phyloP scores from a whole-genome alignment of 2,329 filamentous ascomycete genomes.

The Colletotrichum tanaceti region DNA sequence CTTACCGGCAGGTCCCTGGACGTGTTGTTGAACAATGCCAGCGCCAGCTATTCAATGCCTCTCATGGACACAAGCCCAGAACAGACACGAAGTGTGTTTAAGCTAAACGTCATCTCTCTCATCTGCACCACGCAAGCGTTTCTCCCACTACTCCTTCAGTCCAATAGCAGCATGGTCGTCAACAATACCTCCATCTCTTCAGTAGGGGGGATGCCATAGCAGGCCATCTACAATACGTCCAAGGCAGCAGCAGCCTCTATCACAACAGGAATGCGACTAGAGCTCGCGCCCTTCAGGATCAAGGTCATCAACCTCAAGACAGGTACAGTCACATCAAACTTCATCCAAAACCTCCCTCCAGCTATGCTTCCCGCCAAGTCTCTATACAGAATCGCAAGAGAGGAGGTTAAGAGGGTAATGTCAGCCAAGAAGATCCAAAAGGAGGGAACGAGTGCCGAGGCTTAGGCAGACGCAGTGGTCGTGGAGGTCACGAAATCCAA shows the following conservation, averaged over 20 bases:
- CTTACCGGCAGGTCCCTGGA: slow-evolving; percentile 40
- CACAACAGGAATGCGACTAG: not conserved
- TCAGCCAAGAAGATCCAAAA: too few species aligned
- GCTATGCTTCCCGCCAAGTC: too few species aligned
- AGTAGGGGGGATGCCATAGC: not conserved
- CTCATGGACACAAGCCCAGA: not conserved
- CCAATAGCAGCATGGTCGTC: not conserved
- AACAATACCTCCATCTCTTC: not conserved
- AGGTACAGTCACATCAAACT: not conserved
- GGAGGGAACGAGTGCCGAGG: too few species aligned
- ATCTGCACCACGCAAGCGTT: not conserved
- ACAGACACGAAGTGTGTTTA: not conserved
- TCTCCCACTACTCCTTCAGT: not conserved
- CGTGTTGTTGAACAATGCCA: slow-evolving; percentile 48
- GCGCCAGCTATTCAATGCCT: not conserved
- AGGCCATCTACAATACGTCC: not conserved
- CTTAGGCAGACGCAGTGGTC: too few species aligned
- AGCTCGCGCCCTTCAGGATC: not conserved
- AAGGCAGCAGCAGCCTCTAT: not conserved
- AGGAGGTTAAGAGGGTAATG: too few species aligned
- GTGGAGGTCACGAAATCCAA: too few species aligned
- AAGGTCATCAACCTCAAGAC: slow-evolving; percentile 2
- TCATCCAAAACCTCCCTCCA: not conserved
- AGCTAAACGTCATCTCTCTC: not conserved
- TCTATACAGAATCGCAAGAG: too few species aligned